Base-by-base conservation (phyloP, 23 red algal genomes). In the Gracilariopsis chorda region DNA sequence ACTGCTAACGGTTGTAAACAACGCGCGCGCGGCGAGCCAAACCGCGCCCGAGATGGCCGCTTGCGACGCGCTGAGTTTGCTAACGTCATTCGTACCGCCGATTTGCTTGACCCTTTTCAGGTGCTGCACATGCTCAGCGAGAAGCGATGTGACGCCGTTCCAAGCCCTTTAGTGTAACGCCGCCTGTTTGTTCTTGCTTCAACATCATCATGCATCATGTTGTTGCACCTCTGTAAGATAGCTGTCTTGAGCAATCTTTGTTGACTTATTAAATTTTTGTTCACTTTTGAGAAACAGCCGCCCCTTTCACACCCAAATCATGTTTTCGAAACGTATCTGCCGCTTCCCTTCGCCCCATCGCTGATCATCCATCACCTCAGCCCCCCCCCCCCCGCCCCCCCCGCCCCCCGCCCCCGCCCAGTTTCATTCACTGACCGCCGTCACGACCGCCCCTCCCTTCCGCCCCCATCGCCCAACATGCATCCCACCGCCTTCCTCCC, bases 61-160 rank as follows among this genome's bases (percentile, higher is more conserved):
- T n/a, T n/a, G n/a, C n/a, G n/a, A n/a, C n/a, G n/a, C n/a, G n/a
- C n/a, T n/a, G n/a, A n/a, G n/a, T n/a, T n/a, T 7, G 35, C 67
- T n/a, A 73, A 73, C 33, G 37, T 73, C 32, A 73, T 73, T 35
- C 40, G 20, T 17, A 46, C 39, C 37, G 37, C 36, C 4, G 67
- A 73, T n/a, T 46, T 73, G 37, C 42, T 73, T 46, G 67, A 73
- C 67, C 67, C 67, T 4, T 16, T 73, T 36, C 67, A 73, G 17
- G 39, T 73, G 30, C 12, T 73, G 37, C 2, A 8, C 40, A 46
- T 73, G n/a, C 13, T 73, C 2, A 73, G 47, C 17, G 3, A 7
- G 7, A 73, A 73, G 37, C n/a, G 67, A 23, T 47, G 11, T 24
- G 3, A 32, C 2, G 19, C 67, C 33, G 67, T 73, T 19, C 67